These are phyloP conservation scores for Candida sanyaensis DNA, from an alignment of 1,139 yeast genomes.

Conservation along the genomic window DNA sequence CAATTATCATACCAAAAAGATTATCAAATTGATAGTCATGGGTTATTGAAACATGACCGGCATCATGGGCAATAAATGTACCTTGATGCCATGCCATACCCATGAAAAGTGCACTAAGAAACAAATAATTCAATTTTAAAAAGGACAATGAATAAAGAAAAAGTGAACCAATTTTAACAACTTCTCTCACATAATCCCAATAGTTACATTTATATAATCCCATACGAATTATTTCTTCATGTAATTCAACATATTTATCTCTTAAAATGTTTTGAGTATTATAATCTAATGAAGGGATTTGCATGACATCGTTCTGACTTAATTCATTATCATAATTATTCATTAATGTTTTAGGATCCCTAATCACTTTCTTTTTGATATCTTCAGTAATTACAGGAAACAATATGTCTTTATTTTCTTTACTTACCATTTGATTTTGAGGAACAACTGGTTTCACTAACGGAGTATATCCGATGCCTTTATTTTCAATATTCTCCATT, in stretches of 20 bases:
- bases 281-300: conserved; percentile 65
- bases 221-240: conserved; percentile 51
- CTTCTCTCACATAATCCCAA: conserved; percentile 66
- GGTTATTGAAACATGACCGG: conserved; percentile 82
- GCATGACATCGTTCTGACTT: conserved; percentile 53
- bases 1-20: conserved; percentile 68
- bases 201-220: conserved; percentile 76
- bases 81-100: conserved; percentile 91
- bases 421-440: conserved; percentile 42
- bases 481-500: conserved; percentile 1
- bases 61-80: conserved; percentile 86
- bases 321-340: conserved; percentile 58
- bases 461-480: conserved; percentile 36
- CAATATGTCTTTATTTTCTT: conserved; percentile 33
- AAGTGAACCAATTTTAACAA: conserved; percentile 58
- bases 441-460: conserved; percentile 54
- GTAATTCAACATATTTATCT: conserved; percentile 60
- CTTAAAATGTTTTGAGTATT: conserved; percentile 62
- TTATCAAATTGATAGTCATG: conserved; percentile 82
- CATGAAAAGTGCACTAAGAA: conserved; percentile 60
- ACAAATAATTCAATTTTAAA: conserved; percentile 46
- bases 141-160: conserved; percentile 53
- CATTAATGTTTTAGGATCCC: conserved; percentile 57
- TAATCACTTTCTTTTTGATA: conserved; percentile 24
- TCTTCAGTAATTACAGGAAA: conserved; percentile 31